Base-by-base conservation (phyloP, 2,329 filamentous ascomycete species). In the Pyrenophora seminiperda region DNA sequence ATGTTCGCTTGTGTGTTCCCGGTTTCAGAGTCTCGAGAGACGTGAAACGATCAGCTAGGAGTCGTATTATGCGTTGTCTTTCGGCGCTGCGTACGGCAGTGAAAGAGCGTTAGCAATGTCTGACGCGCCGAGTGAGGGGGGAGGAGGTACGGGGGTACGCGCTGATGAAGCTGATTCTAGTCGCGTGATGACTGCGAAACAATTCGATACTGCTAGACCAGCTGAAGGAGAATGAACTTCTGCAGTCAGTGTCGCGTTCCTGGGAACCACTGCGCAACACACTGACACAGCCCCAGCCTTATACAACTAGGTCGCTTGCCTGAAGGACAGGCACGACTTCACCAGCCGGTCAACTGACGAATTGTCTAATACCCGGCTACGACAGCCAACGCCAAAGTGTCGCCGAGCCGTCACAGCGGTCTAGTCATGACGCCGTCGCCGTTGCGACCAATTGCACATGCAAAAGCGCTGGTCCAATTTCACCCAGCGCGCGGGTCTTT, bases 11-110 rank as follows among this genome's bases (percentile, higher is more conserved):
- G 53, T 29, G 41, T 53, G 39, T 58, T 50, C 53, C 53, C 56
- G 42, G 63, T 66, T 65, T 66, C 65, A 64, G 58, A 38, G 11
- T 34, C 41, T 39, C 38, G 36, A 42, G 39, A 31, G 38, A 41
- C 17, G 46, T 61, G 62, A 64, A 65, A 64, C 62, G 15, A 24
- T 24, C 36, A 43, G 49, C 51, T 53, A 36, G 49, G 42, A 32
- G 38, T 45, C 31, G 46, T 33, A 45, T 47, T 55, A 59, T 58
- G 56, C 56, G 50, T 52, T 38, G 51, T 42, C 36, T 22, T 50
- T 51, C 41, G 44, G 27, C 49, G 33, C 37, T 31, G 22, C 18
- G 22, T 13, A 34, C 19, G 33, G 40, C 32, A 47, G 41, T 37
- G 51, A 19, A 42, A 37, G 27, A 37, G 19, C 24, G 17, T 30